Evolutionary conservation across 2,329 filamentous ascomycete genomes (phyloP), one percentile per base, ranked within the genome.

Genomic region (Pochonia chlamydosporia): DNA sequence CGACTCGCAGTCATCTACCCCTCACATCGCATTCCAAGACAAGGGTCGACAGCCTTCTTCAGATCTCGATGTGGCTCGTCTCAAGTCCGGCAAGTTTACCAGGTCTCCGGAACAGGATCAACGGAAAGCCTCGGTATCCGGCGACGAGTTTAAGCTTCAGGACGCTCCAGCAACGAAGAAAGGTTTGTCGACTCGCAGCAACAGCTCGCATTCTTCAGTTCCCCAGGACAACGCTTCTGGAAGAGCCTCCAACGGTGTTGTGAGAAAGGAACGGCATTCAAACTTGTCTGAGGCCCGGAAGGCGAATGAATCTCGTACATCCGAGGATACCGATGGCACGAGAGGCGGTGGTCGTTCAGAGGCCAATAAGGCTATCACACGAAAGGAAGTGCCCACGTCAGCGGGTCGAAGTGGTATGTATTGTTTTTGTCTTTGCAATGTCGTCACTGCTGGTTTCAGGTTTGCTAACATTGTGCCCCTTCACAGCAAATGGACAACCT

Each of bases 11-110:
- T 63, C 70, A 49, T 78, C 82, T 2, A 90, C 88, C 14, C 89
- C 90, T n/a, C 90, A 96, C 59, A 95, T 95, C 57, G 87, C 89
- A 20, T 95, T 90, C 62, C 89, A 95, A 63, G 89, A 95, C 59
- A 93, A 91, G 65, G 81, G 81, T 2, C 79, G 87, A 3, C 61
- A 66, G 40, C 26, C 59, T 16, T 83, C 82, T 1, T 79, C 82
- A 3, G 80, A 84, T 10, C 68, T 81, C 21, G 73, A 80, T 25
- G 77, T 76, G 31, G 70, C 74, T 2, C 71, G 78, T 40, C 67
- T 72, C 21, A 82, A 73, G 58, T 66, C 61, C 52, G 75, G 67
- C 57, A 77, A 69, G 63, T 67, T 68, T 37, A 79, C 68, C 45
- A 79, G 73, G 57, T 69, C 54, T 3, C 30, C 41, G 13, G 56